Evolutionary conservation across 106 monocot species (phyloP).

Genomic region (Acanthochlamys bracteata): DNA sequence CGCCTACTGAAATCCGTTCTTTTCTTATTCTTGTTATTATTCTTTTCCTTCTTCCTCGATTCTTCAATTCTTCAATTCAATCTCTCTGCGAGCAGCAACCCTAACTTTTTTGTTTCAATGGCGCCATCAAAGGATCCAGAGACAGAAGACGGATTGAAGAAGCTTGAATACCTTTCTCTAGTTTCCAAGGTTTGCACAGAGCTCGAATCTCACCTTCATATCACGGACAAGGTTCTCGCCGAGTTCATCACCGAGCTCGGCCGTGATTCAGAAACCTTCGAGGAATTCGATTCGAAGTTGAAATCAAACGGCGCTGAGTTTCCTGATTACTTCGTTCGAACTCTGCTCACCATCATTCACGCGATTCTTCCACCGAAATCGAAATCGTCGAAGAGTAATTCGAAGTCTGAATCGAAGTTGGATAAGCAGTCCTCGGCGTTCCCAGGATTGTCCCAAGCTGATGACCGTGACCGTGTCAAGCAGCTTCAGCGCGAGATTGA

Average conservation of each 20-base stretch:
- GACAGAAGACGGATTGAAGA: conserved; percentile 39
- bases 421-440: conserved; percentile 14
- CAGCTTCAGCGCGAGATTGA: conserved; percentile 63
- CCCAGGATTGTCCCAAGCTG: conserved; percentile 48
- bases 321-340: conserved; percentile 90
- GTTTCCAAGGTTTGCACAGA: conserved; percentile 81
- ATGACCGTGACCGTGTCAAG: conserved; percentile 47
- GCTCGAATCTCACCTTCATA: conserved; percentile 66
- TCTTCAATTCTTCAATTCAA: no score
- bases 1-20: no score
- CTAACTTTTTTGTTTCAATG: neutral
- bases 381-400: conserved; percentile 16
- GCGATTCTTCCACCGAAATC: conserved; percentile 67
- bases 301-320: conserved; percentile 83
- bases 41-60: no score
- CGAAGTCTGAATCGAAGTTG: conserved; percentile 3
- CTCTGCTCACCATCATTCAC: conserved; percentile 91
- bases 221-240: conserved; percentile 70
- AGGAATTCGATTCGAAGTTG: conserved; percentile 72
- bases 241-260: conserved; percentile 94
- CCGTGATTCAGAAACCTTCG: conserved; percentile 41
- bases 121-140: neutral
- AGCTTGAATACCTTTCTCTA: conserved; percentile 79
- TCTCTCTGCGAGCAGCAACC: no score
- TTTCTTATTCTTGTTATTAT: no score